phyloP scores from a whole-genome alignment of 805 yeast genomes.

The Yamadazyma kitorensis region DNA sequence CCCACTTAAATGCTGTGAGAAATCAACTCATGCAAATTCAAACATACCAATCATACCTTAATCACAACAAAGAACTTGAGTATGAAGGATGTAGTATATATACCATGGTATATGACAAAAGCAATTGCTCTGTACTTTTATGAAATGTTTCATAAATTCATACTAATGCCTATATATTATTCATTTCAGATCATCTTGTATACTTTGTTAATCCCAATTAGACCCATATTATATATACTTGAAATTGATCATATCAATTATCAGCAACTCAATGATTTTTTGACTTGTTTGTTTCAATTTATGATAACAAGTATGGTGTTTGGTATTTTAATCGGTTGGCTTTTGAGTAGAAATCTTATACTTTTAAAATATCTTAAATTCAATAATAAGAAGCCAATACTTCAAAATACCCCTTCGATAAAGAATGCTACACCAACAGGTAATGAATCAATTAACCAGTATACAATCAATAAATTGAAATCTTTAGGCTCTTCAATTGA shows the following conservation, averaged over 20 bases:
- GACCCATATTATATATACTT: slow-evolving; percentile 8
- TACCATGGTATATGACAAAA: background rate
- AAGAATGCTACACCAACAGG: too few species aligned
- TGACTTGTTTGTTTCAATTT: slow-evolving; percentile 8
- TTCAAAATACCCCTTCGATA: too few species aligned
- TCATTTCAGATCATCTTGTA: slow-evolving; percentile 3
- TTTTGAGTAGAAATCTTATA: slow-evolving; percentile 6
- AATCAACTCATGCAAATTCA: too few species aligned
- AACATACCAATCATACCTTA: too few species aligned
- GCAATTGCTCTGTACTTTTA: background rate
- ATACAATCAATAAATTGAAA: too few species aligned
- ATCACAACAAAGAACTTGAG: too few species aligned
- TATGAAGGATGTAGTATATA: too few species aligned
- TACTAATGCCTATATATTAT: slow-evolving; percentile 2
- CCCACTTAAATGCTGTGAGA: too few species aligned
- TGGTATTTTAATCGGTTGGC: slow-evolving; percentile 8
- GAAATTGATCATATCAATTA: slow-evolving; percentile 9
- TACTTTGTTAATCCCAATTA: slow-evolving; percentile 2
- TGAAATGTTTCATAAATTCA: background rate
- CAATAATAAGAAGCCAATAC: too few species aligned
- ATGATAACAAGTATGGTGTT: slow-evolving; percentile 9
- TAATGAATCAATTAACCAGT: too few species aligned
- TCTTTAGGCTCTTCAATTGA: too few species aligned
- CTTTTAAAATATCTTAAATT: background rate
- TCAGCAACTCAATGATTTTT: slow-evolving; percentile 6